Evolutionary conservation across 2,329 filamentous ascomycete species (phyloP), one percentile per base, ranked within the genome.

Genomic region (Penicillium sp.): DNA sequence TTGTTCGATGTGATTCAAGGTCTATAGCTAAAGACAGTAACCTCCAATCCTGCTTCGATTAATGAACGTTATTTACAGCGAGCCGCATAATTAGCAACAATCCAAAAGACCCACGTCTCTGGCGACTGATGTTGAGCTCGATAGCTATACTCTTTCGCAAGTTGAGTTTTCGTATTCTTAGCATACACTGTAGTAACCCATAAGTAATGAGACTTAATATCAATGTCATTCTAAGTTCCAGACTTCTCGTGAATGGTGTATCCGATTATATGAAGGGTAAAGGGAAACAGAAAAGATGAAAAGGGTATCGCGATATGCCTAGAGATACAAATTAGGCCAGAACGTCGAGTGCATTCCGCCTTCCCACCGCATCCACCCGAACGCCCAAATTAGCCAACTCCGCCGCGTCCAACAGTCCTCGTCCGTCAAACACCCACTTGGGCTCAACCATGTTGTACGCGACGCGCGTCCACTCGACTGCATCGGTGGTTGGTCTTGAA

Each of bases 401-500:
- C 2, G 44, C 36, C 8, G 60, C 58, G 53, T 75, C 69, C 20
- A 75, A 47, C 30, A 72, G 57, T 22, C 68, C 67, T 22, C 71
- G 63, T 18, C 78, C 78, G 62, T 81, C 78, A 62, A 80, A 80
- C 5, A 79, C 72, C 65, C 72, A 79, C 53, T 72, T 77, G 1
- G 78, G 78, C 40, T 73, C 71, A 49, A 70, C 69, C 69, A 80
- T 72, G 13, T 66, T 65, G 46, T 72, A 69, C 5, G 76, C 72
- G 13, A 81, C 71, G 28, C 69, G 70, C 22, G 69, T 63, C 74
- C 78, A 80, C 46, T 80, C 76, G 5, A 80, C 57, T 4, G 60
- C 63, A 30, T 71, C 65, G 7, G 33, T 60, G 16, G 49, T 55
- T 4, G 56, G 55, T 22, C 55, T 51, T 3, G 51, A 40, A 10